Conservation (phyloP, 2,329 filamentous ascomycete genomes). For the Pleoardoris graminearum region DNA sequence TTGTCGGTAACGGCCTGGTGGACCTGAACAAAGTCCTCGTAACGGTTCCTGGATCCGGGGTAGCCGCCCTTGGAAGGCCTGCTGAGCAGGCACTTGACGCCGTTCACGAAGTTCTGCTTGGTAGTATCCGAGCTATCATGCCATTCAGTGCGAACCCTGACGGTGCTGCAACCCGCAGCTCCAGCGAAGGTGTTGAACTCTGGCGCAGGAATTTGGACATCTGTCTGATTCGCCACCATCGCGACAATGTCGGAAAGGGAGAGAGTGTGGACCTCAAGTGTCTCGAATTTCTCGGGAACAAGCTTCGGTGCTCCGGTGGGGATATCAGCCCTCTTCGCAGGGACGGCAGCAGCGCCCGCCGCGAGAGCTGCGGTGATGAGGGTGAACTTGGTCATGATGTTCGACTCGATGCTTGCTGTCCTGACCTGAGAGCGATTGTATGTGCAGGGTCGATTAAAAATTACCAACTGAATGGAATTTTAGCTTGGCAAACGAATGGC, state of each 20-base stretch:
- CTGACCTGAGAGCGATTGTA: neutral
- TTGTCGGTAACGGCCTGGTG: slow-evolving; percentile 40
- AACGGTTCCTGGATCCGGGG: slow-evolving; percentile 30
- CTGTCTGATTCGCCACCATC: slow-evolving; percentile 1
- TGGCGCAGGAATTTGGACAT: neutral
- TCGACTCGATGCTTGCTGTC: neutral
- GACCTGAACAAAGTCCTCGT: slow-evolving; percentile 41
- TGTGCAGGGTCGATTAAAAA: slow-evolving; percentile 1
- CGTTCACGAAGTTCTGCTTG: slow-evolving; percentile 31
- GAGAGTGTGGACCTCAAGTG: neutral
- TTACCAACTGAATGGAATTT: slow-evolving; percentile 8
- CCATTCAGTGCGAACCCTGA: slow-evolving; percentile 39
- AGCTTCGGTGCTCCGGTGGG: slow-evolving; percentile 3
- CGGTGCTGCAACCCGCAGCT: slow-evolving; percentile 29
- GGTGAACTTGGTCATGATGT: slow-evolving; percentile 2
- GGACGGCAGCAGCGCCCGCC: slow-evolving; percentile 5
- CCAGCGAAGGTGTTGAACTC: slow-evolving; percentile 4
- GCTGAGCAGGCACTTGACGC: slow-evolving; percentile 36
- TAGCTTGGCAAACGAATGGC: slow-evolving; percentile 5
- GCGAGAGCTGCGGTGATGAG: slow-evolving; percentile 5
- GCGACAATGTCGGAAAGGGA: slow-evolving; percentile 1
- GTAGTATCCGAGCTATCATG: slow-evolving; percentile 29
- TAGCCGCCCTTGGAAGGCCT: slow-evolving; percentile 30
- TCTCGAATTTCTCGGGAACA: too few species aligned
- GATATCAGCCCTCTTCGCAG: neutral